These are phyloP conservation scores for Capsicum rhomboideum DNA, from an alignment of 257 asterid genomes.

Conservation along the genomic window DNA sequence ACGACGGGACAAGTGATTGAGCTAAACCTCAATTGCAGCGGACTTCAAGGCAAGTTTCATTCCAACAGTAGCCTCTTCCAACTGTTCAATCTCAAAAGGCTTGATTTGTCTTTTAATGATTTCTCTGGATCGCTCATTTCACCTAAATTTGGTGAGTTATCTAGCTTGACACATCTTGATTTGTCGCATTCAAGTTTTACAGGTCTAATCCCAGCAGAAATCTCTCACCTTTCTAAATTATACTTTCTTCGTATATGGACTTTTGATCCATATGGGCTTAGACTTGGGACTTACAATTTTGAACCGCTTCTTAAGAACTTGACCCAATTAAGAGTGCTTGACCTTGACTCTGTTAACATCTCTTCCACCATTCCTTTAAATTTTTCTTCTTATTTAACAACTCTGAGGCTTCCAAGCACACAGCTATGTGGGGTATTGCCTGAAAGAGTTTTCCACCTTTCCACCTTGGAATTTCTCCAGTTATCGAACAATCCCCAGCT, in stretches of 20 bases:
- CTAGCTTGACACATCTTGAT: slow-evolving; percentile 7
- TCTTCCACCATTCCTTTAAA: slow-evolving; percentile 13
- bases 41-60: too few species aligned
- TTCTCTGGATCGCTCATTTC: slow-evolving; percentile 7
- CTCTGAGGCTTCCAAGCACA: not conserved
- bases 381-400: slow-evolving; percentile 6
- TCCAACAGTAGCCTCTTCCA: too few species aligned
- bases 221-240: not conserved
- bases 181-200: slow-evolving; percentile 7
- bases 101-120: slow-evolving; percentile 9
- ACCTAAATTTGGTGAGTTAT: not conserved
- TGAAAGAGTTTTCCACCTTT: not conserved
- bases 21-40: too few species aligned
- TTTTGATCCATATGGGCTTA: not conserved
- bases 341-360: not conserved
- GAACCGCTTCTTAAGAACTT: slow-evolving; percentile 10
- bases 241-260: not conserved
- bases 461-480: slow-evolving; percentile 1
- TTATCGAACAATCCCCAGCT: not conserved
- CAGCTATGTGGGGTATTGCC: slow-evolving; percentile 7
- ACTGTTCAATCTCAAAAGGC: not conserved
- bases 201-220: not conserved
- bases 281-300: not conserved
- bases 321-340: not conserved
- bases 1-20: too few species aligned